Evolutionary conservation across 1,139 yeast genomes (phyloP), one percentile per base, ranked within the genome.

Genomic region (Kodamaea anthophila): DNA sequence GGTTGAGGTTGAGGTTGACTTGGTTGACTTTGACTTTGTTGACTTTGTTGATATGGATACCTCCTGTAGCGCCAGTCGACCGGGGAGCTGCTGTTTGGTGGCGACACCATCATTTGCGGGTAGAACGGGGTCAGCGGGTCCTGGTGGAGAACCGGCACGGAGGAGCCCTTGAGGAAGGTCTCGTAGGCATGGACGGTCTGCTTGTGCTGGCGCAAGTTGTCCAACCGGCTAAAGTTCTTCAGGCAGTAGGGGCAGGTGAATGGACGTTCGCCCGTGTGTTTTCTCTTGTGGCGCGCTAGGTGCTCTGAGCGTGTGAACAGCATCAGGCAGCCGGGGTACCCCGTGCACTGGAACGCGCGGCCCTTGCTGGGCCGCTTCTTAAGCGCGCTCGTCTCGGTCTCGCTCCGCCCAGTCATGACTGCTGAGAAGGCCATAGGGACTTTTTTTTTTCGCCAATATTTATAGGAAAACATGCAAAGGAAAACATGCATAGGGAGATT

Each of bases 221-320:
- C 97, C 40, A 86, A 61, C 28, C 96, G 67, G 16, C 91, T 78
- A 50, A 88, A 88, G 48, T 78, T 74, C 46, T 87, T 77, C 25
- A 77, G 67, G 55, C 97, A 88, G 46, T 69, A 74, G 29, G 83
- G 83, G 54, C 97, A 88, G 33, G 85, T 77, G 53, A 86, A 88
- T 2, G 97, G 97, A 34, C 95, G 67, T 54, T 88, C 97, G 25
- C 96, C 97, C 1, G 96, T 87, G 52, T 87, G 97, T 49, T 87
- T 88, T 30, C 96, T 64, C 32, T 86, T 82, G 58, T 87, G 97
- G 38, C 97, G 69, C 2, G 96, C 95, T 44, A 88, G 66, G 55
- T 88, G 96, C 51, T 88, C 96, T 11, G 86, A 77, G 37, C 95
- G 60, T 2, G 94, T 84, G 52, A 87, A 88, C 9, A 88, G 74